Evolutionary conservation across 768 basidiomycete genomes (phyloP).

Genomic region (Coprinopsis cinerea): DNA sequence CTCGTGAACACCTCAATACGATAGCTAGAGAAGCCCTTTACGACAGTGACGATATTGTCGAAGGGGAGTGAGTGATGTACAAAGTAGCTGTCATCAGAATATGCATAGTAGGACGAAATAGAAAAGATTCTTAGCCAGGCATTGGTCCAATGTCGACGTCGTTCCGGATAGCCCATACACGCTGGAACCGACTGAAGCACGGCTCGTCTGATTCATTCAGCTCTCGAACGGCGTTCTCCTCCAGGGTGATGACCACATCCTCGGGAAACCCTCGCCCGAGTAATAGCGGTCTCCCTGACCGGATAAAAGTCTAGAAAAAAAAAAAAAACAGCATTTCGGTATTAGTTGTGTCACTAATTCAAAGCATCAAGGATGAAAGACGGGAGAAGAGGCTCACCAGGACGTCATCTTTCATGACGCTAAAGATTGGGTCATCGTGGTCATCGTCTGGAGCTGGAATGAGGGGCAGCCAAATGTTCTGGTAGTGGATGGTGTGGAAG

Average conservation of each 20-base stretch:
- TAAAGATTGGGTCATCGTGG: conserved; percentile 43
- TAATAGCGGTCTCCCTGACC: conserved; percentile 61
- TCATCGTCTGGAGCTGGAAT: conserved; percentile 38
- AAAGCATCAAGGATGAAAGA: conserved; percentile 1
- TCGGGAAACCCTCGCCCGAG: conserved; percentile 56
- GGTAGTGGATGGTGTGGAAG: conserved; percentile 53
- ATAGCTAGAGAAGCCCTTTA: too few species aligned
- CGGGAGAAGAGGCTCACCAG: conserved; percentile 30
- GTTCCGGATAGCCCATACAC: conserved; percentile 13
- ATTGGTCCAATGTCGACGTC: neutral
- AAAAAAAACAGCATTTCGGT: neutral
- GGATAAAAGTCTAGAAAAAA: conserved; percentile 51
- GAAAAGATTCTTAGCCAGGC: neutral
- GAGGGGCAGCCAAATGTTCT: conserved; percentile 59
- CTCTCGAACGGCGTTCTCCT: conserved; percentile 7
- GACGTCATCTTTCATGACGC: conserved; percentile 38
- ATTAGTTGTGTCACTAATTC: too few species aligned
- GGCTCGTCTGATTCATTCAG: conserved; percentile 1
- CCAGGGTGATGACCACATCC: conserved; percentile 9
- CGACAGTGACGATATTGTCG: too few species aligned
- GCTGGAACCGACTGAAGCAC: conserved; percentile 5
- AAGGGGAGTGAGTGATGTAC: too few species aligned
- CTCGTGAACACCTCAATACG: too few species aligned
- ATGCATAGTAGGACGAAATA: too few species aligned
- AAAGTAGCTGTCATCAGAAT: too few species aligned